phyloP scores from a whole-genome alignment of 495 filamentous ascomycete genomes.

The Penicillium bovifimosum region DNA sequence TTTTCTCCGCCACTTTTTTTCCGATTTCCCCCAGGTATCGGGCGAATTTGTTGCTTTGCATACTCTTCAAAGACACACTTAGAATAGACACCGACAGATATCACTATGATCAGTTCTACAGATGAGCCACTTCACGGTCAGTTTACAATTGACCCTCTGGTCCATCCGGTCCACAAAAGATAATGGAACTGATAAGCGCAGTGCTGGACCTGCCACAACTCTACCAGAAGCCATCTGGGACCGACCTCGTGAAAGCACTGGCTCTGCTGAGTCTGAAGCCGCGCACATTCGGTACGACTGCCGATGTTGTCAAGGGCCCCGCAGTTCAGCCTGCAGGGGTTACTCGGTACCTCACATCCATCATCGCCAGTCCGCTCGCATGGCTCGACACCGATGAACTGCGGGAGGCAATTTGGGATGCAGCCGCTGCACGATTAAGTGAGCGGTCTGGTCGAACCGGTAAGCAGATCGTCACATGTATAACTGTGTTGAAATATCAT shows the following conservation, averaged over 20 bases:
- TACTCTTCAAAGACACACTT: not conserved
- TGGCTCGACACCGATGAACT: constrained; percentile 72
- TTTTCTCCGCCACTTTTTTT: constrained; percentile 17
- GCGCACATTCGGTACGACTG: constrained; percentile 27
- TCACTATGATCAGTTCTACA: constrained; percentile 37
- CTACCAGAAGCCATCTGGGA: constrained; percentile 44
- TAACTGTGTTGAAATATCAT: constrained; percentile 1
- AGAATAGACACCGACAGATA: not conserved
- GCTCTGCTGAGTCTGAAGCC: constrained; percentile 42
- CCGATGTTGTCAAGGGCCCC: constrained; percentile 27
- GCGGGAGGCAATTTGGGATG: constrained; percentile 71
- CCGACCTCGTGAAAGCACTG: constrained; percentile 41
- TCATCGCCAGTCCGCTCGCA: constrained; percentile 65
- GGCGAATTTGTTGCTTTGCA: not conserved
- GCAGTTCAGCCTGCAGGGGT: constrained; percentile 36
- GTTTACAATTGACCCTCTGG: constrained; percentile 7
- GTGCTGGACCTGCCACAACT: constrained; percentile 52
- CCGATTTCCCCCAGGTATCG: constrained; percentile 1
- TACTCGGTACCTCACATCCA: constrained; percentile 63
- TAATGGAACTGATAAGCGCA: constrained; percentile 42
- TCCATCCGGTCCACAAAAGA: constrained; percentile 13
- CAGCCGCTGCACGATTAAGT: constrained; percentile 68
- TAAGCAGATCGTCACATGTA: constrained; percentile 14
- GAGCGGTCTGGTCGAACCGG: constrained; percentile 76
- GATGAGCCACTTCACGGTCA: constrained; percentile 44